phyloP scores from a whole-genome alignment of 306 rosid genomes.

The Medicago truncatula region DNA sequence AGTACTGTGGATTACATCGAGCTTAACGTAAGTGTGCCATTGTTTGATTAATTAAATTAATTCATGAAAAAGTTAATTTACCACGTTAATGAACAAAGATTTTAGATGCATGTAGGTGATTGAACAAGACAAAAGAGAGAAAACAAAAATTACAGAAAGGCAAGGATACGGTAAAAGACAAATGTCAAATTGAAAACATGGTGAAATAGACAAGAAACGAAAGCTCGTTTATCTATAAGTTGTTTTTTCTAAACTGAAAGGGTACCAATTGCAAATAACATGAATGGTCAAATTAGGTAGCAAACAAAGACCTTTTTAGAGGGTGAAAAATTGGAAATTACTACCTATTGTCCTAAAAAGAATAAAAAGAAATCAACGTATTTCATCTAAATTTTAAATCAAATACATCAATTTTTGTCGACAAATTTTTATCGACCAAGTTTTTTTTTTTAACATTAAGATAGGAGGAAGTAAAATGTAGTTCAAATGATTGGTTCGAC shows the following conservation, averaged over 20 bases:
- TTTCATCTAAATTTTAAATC: too few relatives aligned
- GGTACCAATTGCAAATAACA: conserved; percentile 30
- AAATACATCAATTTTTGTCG: too few relatives aligned
- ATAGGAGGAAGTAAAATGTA: too few relatives aligned
- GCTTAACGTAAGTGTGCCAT: conserved; percentile 36
- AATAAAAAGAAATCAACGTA: too few relatives aligned
- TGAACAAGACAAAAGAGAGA: conserved; percentile 32
- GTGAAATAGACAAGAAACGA: conserved; percentile 37
- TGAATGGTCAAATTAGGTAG: not conserved
- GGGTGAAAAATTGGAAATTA: not conserved
- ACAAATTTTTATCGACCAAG: too few relatives aligned
- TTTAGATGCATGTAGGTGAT: conserved; percentile 28
- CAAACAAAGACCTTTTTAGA: not conserved
- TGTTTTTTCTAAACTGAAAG: conserved; percentile 15
- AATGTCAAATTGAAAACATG: not conserved
- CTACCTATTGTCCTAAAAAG: too few relatives aligned
- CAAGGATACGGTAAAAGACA: conserved; percentile 29
- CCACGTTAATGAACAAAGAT: conserved; percentile 30
- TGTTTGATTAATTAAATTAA: not conserved
- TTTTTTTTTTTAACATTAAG: too few relatives aligned
- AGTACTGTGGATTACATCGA: conserved; percentile 41
- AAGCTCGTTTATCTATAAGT: conserved; percentile 26
- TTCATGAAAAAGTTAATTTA: conserved; percentile 13
- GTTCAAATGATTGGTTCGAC: too few relatives aligned
- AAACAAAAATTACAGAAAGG: conserved; percentile 27